Percentiles rank a stretch among this genome's conserved stretches.
These are phyloP conservation scores for Lotmaria passim DNA, from an alignment of 208 protist species.

Conservation along the genomic window DNA sequence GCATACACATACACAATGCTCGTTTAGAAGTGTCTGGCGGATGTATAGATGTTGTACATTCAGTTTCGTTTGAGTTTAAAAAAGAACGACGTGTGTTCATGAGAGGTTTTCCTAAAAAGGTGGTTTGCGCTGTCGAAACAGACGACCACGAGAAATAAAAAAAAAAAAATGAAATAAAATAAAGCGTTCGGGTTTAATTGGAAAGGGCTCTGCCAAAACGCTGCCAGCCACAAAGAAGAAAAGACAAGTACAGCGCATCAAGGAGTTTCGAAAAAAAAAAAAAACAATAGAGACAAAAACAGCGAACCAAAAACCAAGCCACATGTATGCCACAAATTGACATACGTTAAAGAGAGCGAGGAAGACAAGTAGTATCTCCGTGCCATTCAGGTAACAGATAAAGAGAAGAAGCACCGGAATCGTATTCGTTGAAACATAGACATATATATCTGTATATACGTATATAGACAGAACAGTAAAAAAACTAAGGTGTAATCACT, in stretches of 20 bases:
- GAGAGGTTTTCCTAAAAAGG: neutral
- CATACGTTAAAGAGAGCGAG: neutral
- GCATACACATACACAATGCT: neutral
- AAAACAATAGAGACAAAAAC: neutral
- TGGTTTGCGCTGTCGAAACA: neutral
- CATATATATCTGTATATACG: too few species aligned
- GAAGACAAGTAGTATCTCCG: neutral
- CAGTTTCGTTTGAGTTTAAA: neutral
- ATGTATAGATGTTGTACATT: neutral
- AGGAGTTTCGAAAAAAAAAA: too few species aligned
- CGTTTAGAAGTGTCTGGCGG: neutral
- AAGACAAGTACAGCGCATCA: slow-evolving; percentile 10
- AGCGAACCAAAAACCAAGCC: neutral
- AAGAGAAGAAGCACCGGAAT: slow-evolving; percentile 1
- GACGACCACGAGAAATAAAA: too few species aligned
- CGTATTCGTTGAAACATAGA: too few species aligned
- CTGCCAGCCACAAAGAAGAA: neutral
- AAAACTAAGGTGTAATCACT: slow-evolving; percentile 3
- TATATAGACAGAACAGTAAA: neutral
- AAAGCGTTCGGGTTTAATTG: neutral
- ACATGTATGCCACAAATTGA: too few species aligned
- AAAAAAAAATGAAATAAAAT: neutral
- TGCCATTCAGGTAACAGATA: neutral
- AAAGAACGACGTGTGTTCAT: neutral
- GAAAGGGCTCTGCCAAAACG: neutral